Evolutionary conservation across 2,329 filamentous ascomycete species (phyloP).

Genomic region (Paecilomyces sp.): DNA sequence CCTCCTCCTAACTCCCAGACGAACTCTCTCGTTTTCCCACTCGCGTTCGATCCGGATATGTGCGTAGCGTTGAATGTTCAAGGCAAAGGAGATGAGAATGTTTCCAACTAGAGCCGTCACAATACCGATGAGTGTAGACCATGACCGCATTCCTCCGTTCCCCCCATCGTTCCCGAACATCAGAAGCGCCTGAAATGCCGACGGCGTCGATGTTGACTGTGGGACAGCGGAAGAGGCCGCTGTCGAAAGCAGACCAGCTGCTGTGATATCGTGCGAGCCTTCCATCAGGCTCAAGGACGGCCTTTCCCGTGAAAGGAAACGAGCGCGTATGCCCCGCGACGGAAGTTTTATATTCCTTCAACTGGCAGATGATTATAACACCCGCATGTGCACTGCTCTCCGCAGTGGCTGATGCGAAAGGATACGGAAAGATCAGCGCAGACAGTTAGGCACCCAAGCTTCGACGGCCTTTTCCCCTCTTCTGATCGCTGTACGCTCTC

Average conservation of each 20-base stretch:
- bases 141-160: constrained; percentile 32
- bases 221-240: neutral
- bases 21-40: constrained; percentile 47
- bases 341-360: neutral
- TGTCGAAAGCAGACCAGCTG: neutral
- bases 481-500: neutral
- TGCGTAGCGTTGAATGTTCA: constrained; percentile 95
- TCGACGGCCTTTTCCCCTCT: neutral
- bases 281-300: neutral
- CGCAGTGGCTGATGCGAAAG: neutral
- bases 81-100: constrained; percentile 84
- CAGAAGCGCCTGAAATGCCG: constrained; percentile 5
- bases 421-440: neutral
- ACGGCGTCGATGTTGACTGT: neutral
- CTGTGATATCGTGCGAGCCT: neutral
- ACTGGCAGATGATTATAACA: neutral
- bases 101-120: constrained; percentile 89
- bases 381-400: neutral
- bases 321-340: neutral
- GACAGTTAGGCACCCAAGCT: neutral
- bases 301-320: neutral
- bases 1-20: constrained; percentile 40
- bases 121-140: constrained; percentile 94
- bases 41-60: constrained; percentile 77
- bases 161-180: constrained; percentile 10